Base-by-base conservation (phyloP, 306 rosid genomes). In the Quercus rubra region DNA sequence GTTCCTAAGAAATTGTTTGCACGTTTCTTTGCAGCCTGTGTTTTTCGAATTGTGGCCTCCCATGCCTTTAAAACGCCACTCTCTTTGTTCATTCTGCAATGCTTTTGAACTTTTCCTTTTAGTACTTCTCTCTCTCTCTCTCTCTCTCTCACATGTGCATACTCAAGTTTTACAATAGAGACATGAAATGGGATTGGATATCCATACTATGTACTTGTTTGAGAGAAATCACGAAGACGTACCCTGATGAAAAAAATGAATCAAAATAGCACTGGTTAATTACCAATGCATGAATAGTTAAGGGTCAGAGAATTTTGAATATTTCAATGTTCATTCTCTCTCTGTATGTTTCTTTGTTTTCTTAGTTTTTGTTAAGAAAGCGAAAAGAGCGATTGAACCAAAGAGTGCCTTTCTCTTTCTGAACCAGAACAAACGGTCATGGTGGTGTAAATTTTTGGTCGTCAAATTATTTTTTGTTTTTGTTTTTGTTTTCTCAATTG, bases 61-160 rank as follows among this genome's bases (percentile, higher is more conserved):
- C 98, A 94, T 81, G 93, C 98, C 95, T 90, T 94, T 71, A 88
- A 43, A 56, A 94, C 95, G 14, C 90, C 91, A 38, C 91, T 88
- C 0, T 91, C 97, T 85, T 77, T 88, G 75, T 88, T 91, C 97
- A 92, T 94, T 62, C 78, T 78, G 77, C 59, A 38, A 33, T 64
- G 17, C 54, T 71, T 64, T 2, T 35, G 4, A 15, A 46, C n/a
- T 9, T 17, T 54, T 49, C 64, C 33, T 14, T 35, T 6, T 10
- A 49, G 17, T 49, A 49, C 1, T 46, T 33, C 57, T 43, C 17
- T 64, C 10, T 2, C 31, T 58, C 49, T 63, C 33, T 58, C 3
- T 19, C 3, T 19, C 19, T 38, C 35, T 54, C 12, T 85, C 59
- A 80, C 77, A 51, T 75, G 46, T 71, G 56, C 31, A 62, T 70